Conservation (phyloP, 805 yeast species). For the Monosporozyma aquatica region DNA sequence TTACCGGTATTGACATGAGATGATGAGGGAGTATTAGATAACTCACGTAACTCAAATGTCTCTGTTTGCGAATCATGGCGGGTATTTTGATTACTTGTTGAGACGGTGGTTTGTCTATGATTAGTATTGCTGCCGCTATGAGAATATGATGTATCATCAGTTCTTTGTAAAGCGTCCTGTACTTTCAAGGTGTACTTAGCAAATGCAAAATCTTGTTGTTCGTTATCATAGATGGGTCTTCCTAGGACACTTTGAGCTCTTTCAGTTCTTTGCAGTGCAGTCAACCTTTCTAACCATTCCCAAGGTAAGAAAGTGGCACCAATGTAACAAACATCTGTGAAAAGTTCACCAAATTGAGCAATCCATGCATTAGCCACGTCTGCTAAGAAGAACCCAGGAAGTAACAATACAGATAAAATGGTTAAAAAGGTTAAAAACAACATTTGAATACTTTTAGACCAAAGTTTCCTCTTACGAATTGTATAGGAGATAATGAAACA, state of each 20-base stretch:
- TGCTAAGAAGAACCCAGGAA: slow-evolving; percentile 64
- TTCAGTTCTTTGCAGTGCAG: slow-evolving; percentile 44
- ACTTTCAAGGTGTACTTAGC: slow-evolving; percentile 24
- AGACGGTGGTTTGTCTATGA: not conserved
- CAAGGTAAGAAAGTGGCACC: slow-evolving; percentile 67
- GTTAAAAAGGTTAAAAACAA: slow-evolving; percentile 50
- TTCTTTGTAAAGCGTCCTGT: slow-evolving; percentile 19
- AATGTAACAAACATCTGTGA: slow-evolving; percentile 63
- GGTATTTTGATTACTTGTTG: not conserved
- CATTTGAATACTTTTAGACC: slow-evolving; percentile 38
- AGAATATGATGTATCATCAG: not conserved
- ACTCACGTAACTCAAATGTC: slow-evolving; percentile 1
- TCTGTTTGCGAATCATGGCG: not conserved
- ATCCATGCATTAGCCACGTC: slow-evolving; percentile 72
- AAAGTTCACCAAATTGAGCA: slow-evolving; percentile 62
- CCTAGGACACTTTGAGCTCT: slow-evolving; percentile 72
- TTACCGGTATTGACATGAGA: not conserved
- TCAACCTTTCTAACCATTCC: slow-evolving; percentile 75
- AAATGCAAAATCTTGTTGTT: slow-evolving; percentile 28
- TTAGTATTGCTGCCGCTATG: slow-evolving; percentile 1
- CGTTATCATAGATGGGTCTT: slow-evolving; percentile 65
- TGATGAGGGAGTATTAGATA: not conserved
- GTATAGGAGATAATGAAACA: slow-evolving; percentile 51
- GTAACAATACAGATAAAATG: slow-evolving; percentile 45
- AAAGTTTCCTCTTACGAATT: slow-evolving; percentile 41